Evolutionary conservation across 306 rosid genomes (phyloP), one percentile per base, ranked within the genome.

Genomic region (Prunus mume): DNA sequence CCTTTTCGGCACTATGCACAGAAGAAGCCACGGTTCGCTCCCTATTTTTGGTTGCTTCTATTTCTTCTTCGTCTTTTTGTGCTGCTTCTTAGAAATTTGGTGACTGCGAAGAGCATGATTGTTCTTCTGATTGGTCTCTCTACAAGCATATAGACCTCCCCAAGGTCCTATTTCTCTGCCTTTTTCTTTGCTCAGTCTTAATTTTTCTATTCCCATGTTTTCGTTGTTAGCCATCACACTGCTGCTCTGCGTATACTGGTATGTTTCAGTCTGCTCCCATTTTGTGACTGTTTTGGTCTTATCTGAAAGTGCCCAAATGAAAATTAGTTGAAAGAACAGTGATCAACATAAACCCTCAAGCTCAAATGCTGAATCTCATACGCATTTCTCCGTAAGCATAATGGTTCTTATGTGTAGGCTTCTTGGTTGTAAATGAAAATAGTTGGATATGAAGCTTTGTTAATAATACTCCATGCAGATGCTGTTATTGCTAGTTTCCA

Each of bases 61-160:
- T 18, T 72, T 13, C 3, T 5, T 27, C 11, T 30, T 30, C 5
- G 2, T 13, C 12, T 24, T 9, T n/a, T 22, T 17, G 2, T 65
- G 9, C 6, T 46, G 11, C 20, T 25, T 4, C 20, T 22, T n/a
- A 61, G 65, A 41, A 27, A 46, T 27, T 61, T 65, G 28, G 69
- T 28, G 51, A 58, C 78, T 90, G 97, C 72, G 97, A 95, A 87
- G 98, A 95, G n/a, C 88, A 95, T 51, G 95, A 95, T 80, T 95
- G 97, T 79, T 92, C 98, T 25, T 77, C 98, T 15, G 83, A 88
- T 76, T 95, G 98, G 97, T 90, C 97, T 77, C 96, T 95, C 76
- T 92, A 90, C 83, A 89, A 86, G 71, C 92, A 90, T 74, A 88
- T 95, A 71, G 98, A 95, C 78, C 91, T 95, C 76, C 78, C 97